Percentiles rank a stretch among this genome's conserved stretches.
Evolutionary conservation across 495 filamentous ascomycete genomes (phyloP).

Genomic region (Sabuloglossum arenarium): DNA sequence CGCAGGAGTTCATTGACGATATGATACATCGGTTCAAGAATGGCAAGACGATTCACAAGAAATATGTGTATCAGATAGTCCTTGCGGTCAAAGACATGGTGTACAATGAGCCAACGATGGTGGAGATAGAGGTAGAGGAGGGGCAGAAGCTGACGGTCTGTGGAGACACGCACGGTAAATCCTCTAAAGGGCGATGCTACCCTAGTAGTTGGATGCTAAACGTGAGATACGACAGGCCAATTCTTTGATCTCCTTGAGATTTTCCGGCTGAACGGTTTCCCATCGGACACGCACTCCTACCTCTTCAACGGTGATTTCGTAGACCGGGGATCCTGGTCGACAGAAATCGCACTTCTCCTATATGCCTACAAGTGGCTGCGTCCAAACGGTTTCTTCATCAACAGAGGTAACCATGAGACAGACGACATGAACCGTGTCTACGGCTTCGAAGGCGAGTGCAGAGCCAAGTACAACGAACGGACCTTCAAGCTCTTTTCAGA

Average conservation of each 20-base stretch:
- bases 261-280: conserved; percentile 76
- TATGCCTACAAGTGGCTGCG: conserved; percentile 95
- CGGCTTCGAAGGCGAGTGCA: conserved; percentile 95
- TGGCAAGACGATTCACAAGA: conserved; percentile 83
- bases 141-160: conserved; percentile 78
- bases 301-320: conserved; percentile 99
- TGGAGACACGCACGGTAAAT: conserved; percentile 83
- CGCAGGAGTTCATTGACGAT: conserved; percentile 85
- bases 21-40: conserved; percentile 93
- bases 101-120: conserved; percentile 88
- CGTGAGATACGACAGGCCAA: conserved; percentile 38
- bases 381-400: conserved; percentile 77
- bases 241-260: conserved; percentile 94
- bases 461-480: conserved; percentile 90
- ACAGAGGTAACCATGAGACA: conserved; percentile 97
- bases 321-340: conserved; percentile 92
- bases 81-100: conserved; percentile 76
- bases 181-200: background rate
- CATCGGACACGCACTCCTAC: conserved; percentile 68
- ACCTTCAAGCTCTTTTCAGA: conserved; percentile 97
- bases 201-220: background rate
- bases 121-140: conserved; percentile 65
- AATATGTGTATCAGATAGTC: conserved; percentile 94
- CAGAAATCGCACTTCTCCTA: conserved; percentile 79
- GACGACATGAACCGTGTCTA: conserved; percentile 99